Evolutionary conservation across 495 filamentous ascomycete species (phyloP).

Genomic region (Geoglossum glabrum): DNA sequence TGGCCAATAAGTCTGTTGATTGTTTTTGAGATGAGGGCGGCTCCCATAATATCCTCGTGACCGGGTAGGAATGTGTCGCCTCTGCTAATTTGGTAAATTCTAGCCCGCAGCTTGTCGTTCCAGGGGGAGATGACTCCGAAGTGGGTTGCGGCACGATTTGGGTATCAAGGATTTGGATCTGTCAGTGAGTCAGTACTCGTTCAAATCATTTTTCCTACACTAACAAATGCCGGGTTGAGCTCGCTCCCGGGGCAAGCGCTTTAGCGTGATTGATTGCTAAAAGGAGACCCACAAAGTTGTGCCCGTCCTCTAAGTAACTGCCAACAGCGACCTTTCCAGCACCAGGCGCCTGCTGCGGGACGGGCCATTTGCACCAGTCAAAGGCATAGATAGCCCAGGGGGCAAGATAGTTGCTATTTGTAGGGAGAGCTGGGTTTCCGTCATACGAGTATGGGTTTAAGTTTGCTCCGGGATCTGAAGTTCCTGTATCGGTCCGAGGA

Average conservation of each 20-base stretch:
- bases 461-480: conserved; percentile 41
- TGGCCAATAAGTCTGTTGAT: conserved; percentile 87
- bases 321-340: conserved; percentile 83
- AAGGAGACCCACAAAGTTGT: conserved; percentile 62
- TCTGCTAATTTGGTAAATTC: conserved; percentile 93
- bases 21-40: conserved; percentile 93
- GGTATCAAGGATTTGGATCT: conserved; percentile 97
- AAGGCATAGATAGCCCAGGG: conserved; percentile 92
- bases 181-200: neutral
- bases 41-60: conserved; percentile 92
- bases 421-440: conserved; percentile 30
- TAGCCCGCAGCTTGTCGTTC: conserved; percentile 48
- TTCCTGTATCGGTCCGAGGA: conserved; percentile 50
- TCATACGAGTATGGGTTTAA: conserved; percentile 30
- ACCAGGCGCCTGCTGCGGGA: conserved; percentile 26
- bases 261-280: neutral
- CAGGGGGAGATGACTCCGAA: conserved; percentile 47
- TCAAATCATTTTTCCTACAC: neutral
- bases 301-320: conserved; percentile 91
- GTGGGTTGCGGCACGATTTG: conserved; percentile 49
- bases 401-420: conserved; percentile 77
- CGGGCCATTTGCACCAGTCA: conserved; percentile 99
- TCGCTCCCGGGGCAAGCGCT: neutral
- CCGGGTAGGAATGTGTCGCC: conserved; percentile 93
- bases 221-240: neutral